Evolutionary conservation across 768 basidiomycete genomes (phyloP).

Genomic region (Calocera cornea): DNA sequence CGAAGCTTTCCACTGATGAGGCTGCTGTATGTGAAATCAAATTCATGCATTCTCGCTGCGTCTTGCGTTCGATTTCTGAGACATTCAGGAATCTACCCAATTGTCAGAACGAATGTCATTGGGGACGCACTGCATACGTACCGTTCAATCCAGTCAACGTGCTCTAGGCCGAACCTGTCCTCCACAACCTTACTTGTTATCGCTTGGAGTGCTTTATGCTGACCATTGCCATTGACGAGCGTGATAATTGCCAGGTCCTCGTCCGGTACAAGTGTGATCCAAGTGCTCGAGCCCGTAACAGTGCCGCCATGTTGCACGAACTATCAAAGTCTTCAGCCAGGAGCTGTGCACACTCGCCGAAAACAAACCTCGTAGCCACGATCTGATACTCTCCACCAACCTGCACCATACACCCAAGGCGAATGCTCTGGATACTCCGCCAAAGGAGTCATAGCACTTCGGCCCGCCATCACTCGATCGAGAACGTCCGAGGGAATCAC

Average conservation of each 20-base stretch:
- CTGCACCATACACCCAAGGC: conserved; percentile 30
- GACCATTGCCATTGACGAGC: conserved; percentile 23
- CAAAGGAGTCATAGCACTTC: conserved; percentile 17
- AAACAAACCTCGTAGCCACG: conserved; percentile 29
- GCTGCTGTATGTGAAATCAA: conserved; percentile 6
- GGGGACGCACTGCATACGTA: neutral
- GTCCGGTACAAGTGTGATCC: conserved; percentile 25
- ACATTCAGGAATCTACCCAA: neutral
- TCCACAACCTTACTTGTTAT: conserved; percentile 18
- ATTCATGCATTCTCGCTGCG: conserved; percentile 9
- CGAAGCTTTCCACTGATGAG: conserved; percentile 18
- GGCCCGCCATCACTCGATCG: conserved; percentile 23
- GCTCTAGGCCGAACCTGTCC: conserved; percentile 10
- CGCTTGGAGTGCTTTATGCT: conserved; percentile 12
- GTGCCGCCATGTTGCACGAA: conserved; percentile 26
- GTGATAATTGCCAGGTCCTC: conserved; percentile 28
- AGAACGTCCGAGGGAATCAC: conserved; percentile 26
- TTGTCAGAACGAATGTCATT: neutral
- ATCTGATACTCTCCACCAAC: conserved; percentile 30
- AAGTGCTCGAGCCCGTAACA: conserved; percentile 25
- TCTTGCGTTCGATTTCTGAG: conserved; percentile 17
- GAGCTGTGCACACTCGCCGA: neutral
- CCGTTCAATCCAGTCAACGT: conserved; percentile 7
- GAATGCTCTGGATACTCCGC: conserved; percentile 16
- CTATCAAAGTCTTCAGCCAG: conserved; percentile 16